These are phyloP conservation scores for Colletotrichum incanum DNA, from an alignment of 2,329 filamentous ascomycete genomes.

Conservation along the genomic window DNA sequence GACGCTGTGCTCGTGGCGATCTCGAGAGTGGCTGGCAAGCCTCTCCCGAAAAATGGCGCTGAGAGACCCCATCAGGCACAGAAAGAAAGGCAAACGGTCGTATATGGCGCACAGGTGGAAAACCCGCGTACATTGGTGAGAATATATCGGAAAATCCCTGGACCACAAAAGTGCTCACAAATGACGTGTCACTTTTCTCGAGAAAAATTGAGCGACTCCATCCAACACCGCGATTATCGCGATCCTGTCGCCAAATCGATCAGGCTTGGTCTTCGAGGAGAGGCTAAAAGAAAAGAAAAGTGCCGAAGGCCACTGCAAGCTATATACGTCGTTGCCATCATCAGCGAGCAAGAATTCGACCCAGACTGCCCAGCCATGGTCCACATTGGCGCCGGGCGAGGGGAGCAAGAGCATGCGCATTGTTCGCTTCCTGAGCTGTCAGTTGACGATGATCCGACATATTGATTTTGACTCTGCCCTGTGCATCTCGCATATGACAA, in stretches of 20 bases:
- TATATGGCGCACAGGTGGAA: not conserved
- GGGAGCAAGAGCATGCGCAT: not conserved
- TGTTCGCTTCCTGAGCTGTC: constrained; percentile 23
- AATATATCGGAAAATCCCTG: not conserved
- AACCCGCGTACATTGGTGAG: not conserved
- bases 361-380: not conserved
- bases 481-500: constrained; percentile 10
- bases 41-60: constrained; percentile 25
- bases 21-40: constrained; percentile 24
- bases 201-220: not conserved
- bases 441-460: constrained; percentile 7
- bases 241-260: constrained; percentile 9
- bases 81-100: constrained; percentile 7
- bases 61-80: not conserved
- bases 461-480: constrained; percentile 8
- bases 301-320: not conserved
- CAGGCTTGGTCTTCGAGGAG: not conserved
- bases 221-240: not conserved
- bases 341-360: not conserved
- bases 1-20: not conserved
- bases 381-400: constrained; percentile 2
- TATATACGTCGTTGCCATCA: not conserved
- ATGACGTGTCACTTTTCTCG: constrained; percentile 28
- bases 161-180: constrained; percentile 20
- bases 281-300: constrained; percentile 20